Evolutionary conservation across 2,329 filamentous ascomycete species (phyloP).

Genomic region (Cryphonectria nitschkei): DNA sequence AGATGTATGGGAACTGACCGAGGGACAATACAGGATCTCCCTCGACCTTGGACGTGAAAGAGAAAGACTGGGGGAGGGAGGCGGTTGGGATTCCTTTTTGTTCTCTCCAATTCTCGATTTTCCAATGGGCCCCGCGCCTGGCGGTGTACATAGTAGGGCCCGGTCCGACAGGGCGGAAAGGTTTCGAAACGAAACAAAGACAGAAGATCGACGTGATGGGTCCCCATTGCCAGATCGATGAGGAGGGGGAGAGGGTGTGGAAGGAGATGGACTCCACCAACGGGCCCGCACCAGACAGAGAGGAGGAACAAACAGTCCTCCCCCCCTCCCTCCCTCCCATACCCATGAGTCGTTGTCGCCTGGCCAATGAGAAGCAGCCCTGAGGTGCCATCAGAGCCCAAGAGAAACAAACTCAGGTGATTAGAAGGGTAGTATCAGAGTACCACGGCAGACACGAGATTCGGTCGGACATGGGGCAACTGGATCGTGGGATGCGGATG

Average conservation of each 20-base stretch:
- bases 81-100: slow-evolving; percentile 6
- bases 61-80: not conserved
- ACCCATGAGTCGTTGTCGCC: not conserved
- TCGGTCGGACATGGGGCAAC: not conserved
- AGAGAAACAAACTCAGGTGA: slow-evolving; percentile 12
- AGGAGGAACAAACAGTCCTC: not conserved
- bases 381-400: not conserved
- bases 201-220: slow-evolving; percentile 2
- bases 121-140: slow-evolving; percentile 13
- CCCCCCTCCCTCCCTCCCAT: not conserved
- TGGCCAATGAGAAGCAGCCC: not conserved
- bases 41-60: not conserved
- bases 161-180: slow-evolving; percentile 11
- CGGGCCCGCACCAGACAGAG: not conserved
- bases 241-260: not conserved
- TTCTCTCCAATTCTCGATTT: slow-evolving; percentile 9
- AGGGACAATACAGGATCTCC: not conserved
- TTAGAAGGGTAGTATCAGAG: not conserved
- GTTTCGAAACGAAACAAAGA: slow-evolving; percentile 20
- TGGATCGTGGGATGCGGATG: slow-evolving; percentile 5
- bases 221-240: not conserved
- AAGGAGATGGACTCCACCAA: not conserved
- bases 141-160: not conserved
- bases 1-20: not conserved
- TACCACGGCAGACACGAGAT: slow-evolving; percentile 5